These are phyloP conservation scores for Fragaria iinumae DNA, from an alignment of 306 rosid species.

Conservation along the genomic window DNA sequence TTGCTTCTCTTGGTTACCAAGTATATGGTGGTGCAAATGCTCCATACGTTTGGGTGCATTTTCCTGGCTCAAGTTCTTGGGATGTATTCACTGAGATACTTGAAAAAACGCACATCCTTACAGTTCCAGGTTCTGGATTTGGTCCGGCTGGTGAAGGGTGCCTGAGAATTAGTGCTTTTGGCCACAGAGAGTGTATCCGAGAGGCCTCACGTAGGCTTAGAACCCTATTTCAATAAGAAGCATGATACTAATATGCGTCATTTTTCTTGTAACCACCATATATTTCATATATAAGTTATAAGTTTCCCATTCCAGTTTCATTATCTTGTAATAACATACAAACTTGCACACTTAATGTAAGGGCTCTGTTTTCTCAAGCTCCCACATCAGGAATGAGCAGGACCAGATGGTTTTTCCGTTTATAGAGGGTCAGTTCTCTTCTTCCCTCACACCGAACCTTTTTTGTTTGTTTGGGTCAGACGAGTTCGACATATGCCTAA, in stretches of 20 bases:
- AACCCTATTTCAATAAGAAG: conserved; percentile 24
- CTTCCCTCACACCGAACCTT: too few relatives aligned
- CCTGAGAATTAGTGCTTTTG: conserved; percentile 54
- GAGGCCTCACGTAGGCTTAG: conserved; percentile 58
- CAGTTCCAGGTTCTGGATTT: conserved; percentile 64
- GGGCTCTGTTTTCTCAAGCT: too few relatives aligned
- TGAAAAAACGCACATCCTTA: conserved; percentile 59
- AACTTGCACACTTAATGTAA: background rate
- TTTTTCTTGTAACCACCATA: background rate
- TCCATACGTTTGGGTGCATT: conserved; percentile 70
- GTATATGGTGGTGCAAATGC: conserved; percentile 66
- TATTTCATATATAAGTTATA: too few relatives aligned
- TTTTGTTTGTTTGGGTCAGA: too few relatives aligned
- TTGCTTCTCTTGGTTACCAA: conserved; percentile 53
- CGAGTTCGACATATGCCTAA: too few relatives aligned
- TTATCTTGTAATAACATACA: background rate
- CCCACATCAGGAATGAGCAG: too few relatives aligned
- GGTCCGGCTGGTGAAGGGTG: conserved; percentile 69
- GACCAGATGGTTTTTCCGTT: too few relatives aligned
- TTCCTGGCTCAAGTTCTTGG: conserved; percentile 75
- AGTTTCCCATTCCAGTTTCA: too few relatives aligned
- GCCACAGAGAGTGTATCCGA: conserved; percentile 45
- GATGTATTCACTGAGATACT: conserved; percentile 57
- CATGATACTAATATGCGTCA: background rate
- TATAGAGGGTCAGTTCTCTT: too few relatives aligned